Evolutionary conservation across 2,329 filamentous ascomycete genomes (phyloP).

Genomic region (Macroventuria anomochaeta): DNA sequence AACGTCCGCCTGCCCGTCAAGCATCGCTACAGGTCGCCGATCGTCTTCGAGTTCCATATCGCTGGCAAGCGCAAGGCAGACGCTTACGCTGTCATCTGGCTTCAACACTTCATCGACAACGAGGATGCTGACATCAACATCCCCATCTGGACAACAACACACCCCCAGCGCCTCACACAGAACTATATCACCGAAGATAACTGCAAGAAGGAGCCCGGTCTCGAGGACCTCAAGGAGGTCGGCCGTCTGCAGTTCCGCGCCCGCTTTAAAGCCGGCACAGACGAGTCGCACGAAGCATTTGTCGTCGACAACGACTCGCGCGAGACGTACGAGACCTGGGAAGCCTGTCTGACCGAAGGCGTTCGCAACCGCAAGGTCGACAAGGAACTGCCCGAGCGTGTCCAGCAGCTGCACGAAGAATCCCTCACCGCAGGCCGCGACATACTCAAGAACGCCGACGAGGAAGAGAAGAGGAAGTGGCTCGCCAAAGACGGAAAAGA

Average conservation of each 20-base stretch:
- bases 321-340: conserved; percentile 94
- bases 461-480: conserved; percentile 79
- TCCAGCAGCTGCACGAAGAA: conserved; percentile 80
- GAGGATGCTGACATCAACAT: conserved; percentile 79
- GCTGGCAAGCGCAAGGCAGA: conserved; percentile 72
- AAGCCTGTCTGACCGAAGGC: conserved; percentile 87
- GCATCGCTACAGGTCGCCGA: conserved; percentile 85
- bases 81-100: conserved; percentile 82
- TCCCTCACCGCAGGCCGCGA: conserved; percentile 82
- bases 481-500: conserved; percentile 79
- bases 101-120: conserved; percentile 82
- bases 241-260: conserved; percentile 81
- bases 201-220: conserved; percentile 69
- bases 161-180: conserved; percentile 77
- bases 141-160: conserved; percentile 87
- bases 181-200: conserved; percentile 91
- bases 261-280: conserved; percentile 87
- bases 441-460: conserved; percentile 73
- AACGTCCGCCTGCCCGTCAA: conserved; percentile 83
- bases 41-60: conserved; percentile 85
- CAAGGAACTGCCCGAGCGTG: conserved; percentile 73
- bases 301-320: conserved; percentile 86
- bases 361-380: conserved; percentile 75
- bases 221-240: conserved; percentile 77
- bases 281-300: conserved; percentile 82